Evolutionary conservation across 2,329 filamentous ascomycete species (phyloP).

Genomic region (Aspergillus spinulosporus): DNA sequence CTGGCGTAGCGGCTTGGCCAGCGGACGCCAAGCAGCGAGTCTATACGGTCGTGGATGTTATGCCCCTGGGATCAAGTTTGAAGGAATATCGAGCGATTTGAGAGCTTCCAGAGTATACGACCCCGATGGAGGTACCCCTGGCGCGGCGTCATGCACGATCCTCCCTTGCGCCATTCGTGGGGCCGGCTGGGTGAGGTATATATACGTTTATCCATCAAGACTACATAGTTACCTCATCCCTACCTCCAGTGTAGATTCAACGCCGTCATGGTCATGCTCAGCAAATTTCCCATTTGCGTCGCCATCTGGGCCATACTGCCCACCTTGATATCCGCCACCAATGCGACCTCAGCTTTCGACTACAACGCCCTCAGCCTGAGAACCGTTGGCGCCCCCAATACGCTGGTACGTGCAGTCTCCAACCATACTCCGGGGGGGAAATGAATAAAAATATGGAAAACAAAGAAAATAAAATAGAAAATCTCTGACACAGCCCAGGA

Average conservation of each 20-base stretch:
- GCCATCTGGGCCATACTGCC: not conserved
- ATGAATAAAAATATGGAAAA: no score
- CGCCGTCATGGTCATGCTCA: not conserved
- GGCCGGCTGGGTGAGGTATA: not conserved
- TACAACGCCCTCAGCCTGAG: slow-evolving; percentile 4
- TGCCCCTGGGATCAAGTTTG: no score
- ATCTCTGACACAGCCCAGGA: not conserved
- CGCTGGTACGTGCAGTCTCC: not conserved
- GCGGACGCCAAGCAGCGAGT: no score
- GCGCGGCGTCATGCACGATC: not conserved
- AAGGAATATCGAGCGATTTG: no score
- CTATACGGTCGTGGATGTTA: no score
- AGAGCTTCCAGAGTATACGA: no score
- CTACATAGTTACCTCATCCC: no score
- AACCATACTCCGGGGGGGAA: no score
- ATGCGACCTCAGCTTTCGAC: not conserved
- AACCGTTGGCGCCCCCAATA: slow-evolving; percentile 3
- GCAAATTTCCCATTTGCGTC: not conserved
- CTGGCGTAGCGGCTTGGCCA: no score
- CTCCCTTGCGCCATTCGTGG: not conserved
- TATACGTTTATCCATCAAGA: not conserved
- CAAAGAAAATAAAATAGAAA: no score
- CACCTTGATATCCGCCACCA: not conserved
- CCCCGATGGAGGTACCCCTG: not conserved
- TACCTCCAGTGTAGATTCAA: no score